A percentile compares a stretch with the other conserved stretches of the same genome.
Conservation (phyloP, 345 rosid genomes). For the Dipteronia sinensis region DNA sequence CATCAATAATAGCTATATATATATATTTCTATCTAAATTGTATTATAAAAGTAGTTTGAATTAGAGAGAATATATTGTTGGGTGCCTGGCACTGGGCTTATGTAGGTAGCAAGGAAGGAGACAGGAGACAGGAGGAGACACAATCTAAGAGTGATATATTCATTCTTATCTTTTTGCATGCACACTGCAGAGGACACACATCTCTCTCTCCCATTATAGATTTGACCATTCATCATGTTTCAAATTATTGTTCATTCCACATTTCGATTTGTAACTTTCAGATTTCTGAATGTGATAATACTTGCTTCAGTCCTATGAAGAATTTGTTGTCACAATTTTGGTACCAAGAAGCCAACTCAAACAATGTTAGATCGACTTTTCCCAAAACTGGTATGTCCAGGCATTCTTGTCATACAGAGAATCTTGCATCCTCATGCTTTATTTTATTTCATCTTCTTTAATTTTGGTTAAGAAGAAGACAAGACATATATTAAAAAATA, state of each 20-base stretch:
- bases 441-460: neutral
- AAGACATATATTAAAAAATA: neutral
- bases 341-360: constrained; percentile 12
- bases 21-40: too few species aligned
- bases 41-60: too few species aligned
- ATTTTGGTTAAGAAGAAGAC: neutral
- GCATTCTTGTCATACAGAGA: neutral
- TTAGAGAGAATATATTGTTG: neutral
- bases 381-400: constrained; percentile 1
- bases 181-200: neutral
- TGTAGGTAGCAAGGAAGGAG: neutral
- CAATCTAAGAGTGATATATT: neutral
- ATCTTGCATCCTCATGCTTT: constrained; percentile 20
- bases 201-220: too few species aligned
- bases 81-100: neutral
- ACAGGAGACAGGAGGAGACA: neutral
- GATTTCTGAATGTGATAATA: neutral
- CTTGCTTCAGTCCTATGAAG: neutral
- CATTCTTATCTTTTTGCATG: neutral
- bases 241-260: neutral
- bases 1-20: too few species aligned
- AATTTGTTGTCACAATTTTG: constrained; percentile 1
- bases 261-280: neutral
- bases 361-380: neutral
- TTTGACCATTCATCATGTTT: neutral